A percentile compares a stretch with the other conserved stretches of the same genome.
phyloP scores from a whole-genome alignment of 2,329 filamentous ascomycete species.

The Fusarium sp. region DNA sequence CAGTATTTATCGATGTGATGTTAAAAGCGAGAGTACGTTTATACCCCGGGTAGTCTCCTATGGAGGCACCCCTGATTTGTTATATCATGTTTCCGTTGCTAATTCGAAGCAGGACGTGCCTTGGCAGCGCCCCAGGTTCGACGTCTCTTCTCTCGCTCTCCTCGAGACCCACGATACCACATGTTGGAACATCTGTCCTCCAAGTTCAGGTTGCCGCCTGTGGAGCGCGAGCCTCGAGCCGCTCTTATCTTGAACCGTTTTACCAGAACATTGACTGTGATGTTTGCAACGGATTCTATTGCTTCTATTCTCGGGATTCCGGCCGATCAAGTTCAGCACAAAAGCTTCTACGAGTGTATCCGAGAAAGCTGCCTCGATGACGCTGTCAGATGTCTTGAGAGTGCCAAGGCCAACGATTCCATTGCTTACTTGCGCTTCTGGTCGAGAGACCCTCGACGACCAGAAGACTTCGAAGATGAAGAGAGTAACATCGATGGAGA shows the following conservation, averaged over 20 bases:
- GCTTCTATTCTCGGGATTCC: constrained; percentile 79
- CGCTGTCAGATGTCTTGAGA: constrained; percentile 82
- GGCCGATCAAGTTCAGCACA: constrained; percentile 75
- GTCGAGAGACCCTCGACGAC: constrained; percentile 78
- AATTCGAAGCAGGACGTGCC: constrained; percentile 70
- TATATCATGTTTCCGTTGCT: constrained; percentile 12
- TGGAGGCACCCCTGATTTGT: neutral
- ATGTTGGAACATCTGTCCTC: constrained; percentile 88
- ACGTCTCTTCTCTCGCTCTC: constrained; percentile 83
- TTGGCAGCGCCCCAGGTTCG: constrained; percentile 82
- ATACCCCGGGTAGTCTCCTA: neutral
- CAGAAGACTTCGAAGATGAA: constrained; percentile 61
- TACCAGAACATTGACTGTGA: constrained; percentile 82
- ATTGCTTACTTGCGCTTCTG: constrained; percentile 90
- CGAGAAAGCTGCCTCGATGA: constrained; percentile 80
- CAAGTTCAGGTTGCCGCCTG: constrained; percentile 76
- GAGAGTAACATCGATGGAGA: constrained; percentile 53
- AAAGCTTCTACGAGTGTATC: constrained; percentile 90
- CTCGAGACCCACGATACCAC: constrained; percentile 85
- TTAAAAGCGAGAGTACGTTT: constrained; percentile 78
- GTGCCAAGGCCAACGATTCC: constrained; percentile 89
- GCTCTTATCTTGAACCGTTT: constrained; percentile 89
- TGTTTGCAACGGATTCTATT: constrained; percentile 86
- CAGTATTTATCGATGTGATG: constrained; percentile 77
- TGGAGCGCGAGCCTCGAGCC: constrained; percentile 81